Evolutionary conservation across 257 asterid genomes (phyloP).

Genomic region (Orobanche coerulescens): DNA sequence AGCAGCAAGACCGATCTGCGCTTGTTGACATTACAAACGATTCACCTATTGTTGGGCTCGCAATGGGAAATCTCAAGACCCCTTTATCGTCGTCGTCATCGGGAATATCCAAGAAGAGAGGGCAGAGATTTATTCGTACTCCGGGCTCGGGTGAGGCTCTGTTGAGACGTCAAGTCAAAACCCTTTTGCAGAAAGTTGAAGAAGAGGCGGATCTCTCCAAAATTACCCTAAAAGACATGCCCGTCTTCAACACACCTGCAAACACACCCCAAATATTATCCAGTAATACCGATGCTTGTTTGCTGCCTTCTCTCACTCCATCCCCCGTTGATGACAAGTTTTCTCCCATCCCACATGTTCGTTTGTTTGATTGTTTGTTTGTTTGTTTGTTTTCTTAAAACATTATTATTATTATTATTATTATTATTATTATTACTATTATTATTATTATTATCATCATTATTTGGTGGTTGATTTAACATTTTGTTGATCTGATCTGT

Average conservation of each 20-base stretch:
- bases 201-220: slow-evolving; percentile 68
- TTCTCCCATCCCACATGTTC: slow-evolving; percentile 53
- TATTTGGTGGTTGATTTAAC: too few relatives aligned
- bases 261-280: slow-evolving; percentile 61
- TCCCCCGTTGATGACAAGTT: slow-evolving; percentile 36
- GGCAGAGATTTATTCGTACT: slow-evolving; percentile 23
- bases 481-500: neutral
- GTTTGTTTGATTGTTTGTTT: neutral
- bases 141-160: slow-evolving; percentile 95
- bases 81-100: too few relatives aligned
- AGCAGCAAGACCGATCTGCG: slow-evolving; percentile 66
- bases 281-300: slow-evolving; percentile 14
- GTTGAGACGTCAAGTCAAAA: slow-evolving; percentile 87
- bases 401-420: too few relatives aligned
- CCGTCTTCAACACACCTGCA: slow-evolving; percentile 62
- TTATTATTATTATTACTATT: too few relatives aligned
- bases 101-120: slow-evolving; percentile 61
- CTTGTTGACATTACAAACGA: slow-evolving; percentile 82
- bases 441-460: too few relatives aligned
- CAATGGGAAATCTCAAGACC: slow-evolving; percentile 57
- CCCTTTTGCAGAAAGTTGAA: slow-evolving; percentile 79
- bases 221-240: slow-evolving; percentile 34
- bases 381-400: too few relatives aligned
- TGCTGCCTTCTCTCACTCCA: slow-evolving; percentile 25
- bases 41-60: slow-evolving; percentile 94